Conservation (phyloP, 441 rosid species). For the Pelargonium hybrid region DNA sequence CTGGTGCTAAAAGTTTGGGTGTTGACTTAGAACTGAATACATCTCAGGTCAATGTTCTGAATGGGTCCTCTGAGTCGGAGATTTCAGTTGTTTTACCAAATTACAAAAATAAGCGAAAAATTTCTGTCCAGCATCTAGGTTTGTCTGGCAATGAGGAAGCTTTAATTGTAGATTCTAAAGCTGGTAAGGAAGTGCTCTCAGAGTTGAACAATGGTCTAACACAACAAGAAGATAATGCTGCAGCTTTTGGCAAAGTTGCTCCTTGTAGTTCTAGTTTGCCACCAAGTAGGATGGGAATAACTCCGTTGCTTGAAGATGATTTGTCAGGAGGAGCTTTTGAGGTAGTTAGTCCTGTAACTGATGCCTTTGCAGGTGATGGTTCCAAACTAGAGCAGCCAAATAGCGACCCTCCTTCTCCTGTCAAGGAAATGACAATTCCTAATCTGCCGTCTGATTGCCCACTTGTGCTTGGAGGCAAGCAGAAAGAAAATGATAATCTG, state of each 20-base stretch:
- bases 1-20: constrained; percentile 14
- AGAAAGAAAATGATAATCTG: constrained; percentile 23
- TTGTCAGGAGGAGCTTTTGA: constrained; percentile 24
- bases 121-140: constrained; percentile 25
- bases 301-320: constrained; percentile 17
- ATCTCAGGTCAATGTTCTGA: constrained; percentile 22
- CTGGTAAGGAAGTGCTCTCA: constrained; percentile 22
- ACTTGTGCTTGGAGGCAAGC: constrained; percentile 28
- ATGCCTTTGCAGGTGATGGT: constrained; percentile 26
- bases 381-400: constrained; percentile 19
- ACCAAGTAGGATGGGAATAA: constrained; percentile 13
- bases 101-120: constrained; percentile 26
- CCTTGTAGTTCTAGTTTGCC: constrained; percentile 19
- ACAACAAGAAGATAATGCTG: constrained; percentile 22
- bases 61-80: constrained; percentile 21
- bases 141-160: constrained; percentile 27
- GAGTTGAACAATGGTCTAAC: constrained; percentile 20
- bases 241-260: constrained; percentile 22
- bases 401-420: constrained; percentile 25
- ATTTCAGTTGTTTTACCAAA: constrained; percentile 23
- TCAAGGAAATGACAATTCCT: constrained; percentile 25
- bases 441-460: constrained; percentile 17
- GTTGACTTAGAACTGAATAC: constrained; percentile 26
- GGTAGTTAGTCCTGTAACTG: constrained; percentile 24
- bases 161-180: constrained; percentile 21